phyloP scores from a whole-genome alignment of 2,329 filamentous ascomycete species.

The Chaetomium globosum region DNA sequence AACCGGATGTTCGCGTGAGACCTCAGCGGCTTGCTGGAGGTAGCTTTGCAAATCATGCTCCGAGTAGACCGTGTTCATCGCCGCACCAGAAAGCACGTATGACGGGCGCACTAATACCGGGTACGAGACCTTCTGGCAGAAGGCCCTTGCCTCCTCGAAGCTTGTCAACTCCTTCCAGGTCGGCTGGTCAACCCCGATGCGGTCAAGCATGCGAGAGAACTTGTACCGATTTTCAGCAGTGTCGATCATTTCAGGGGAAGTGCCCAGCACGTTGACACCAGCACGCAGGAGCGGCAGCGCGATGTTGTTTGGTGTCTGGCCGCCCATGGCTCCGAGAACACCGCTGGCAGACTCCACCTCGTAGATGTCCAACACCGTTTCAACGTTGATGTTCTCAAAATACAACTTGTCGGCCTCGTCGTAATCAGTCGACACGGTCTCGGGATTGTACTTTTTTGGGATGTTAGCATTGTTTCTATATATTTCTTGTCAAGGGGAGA shows the following conservation, averaged over 20 bases:
- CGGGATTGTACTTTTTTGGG: constrained; percentile 68
- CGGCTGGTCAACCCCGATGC: constrained; percentile 92
- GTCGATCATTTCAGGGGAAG: constrained; percentile 98
- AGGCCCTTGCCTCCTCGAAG: constrained; percentile 83
- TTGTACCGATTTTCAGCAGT: constrained; percentile 97
- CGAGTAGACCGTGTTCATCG: constrained; percentile 99
- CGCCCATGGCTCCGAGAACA: constrained; percentile 93
- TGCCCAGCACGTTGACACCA: constrained; percentile 90
- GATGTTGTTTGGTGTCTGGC: constrained; percentile 97
- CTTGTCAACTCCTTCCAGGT: constrained; percentile 98
- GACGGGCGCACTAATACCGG: constrained; percentile 94
- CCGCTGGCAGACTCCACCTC: constrained; percentile 80
- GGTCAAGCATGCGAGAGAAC: constrained; percentile 96
- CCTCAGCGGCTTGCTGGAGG: constrained; percentile 85
- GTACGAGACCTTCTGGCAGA: constrained; percentile 87
- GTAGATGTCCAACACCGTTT: constrained; percentile 92
- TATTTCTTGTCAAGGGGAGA: background rate
- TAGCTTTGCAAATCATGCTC: constrained; percentile 88
- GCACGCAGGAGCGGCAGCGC: constrained; percentile 83
- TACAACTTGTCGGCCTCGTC: constrained; percentile 94
- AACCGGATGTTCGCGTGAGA: constrained; percentile 92
- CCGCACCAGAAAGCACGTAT: constrained; percentile 93
- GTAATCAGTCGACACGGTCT: constrained; percentile 88
- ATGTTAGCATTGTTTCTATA: constrained; percentile 21
- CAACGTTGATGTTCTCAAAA: constrained; percentile 91